Base-by-base conservation (phyloP, 2,329 filamentous ascomycete species). In the Davidsoniella neocaledoniae region DNA sequence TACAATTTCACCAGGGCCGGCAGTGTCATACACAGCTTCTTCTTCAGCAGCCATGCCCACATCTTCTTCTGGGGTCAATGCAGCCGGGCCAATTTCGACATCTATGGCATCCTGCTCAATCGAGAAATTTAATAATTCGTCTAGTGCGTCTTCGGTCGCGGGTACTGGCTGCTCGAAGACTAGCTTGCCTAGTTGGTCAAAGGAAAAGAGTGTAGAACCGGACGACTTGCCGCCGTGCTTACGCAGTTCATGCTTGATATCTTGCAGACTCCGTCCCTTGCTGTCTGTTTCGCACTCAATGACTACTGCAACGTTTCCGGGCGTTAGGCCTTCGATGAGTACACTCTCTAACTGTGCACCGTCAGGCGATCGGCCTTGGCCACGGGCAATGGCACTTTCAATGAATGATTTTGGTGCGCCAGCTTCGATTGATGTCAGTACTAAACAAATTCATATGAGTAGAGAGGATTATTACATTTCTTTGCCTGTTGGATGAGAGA, bases 221-320 rank as follows among this genome's bases (percentile, higher is more conserved):
- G 84, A 82, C 2, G 77, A 67, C 2, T 71, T 76, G 4, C 82
- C 91, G 16, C 81, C 81, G 46, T 72, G 67, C 53, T 79, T 77
- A 62, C 87, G 93, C 49, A 94, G 71, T 2, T 83, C 65, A 46
- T 71, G 59, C 49, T 83, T 77, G 46, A 96, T 64, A 49, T 93
- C 84, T 58, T 83, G 76, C 43, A 94, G 63, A 6, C 80, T 77
- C 29, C 85, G 77, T 39, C 72, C 70, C 62, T 83, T 87, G 63
- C 77, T 86, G 58, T 94, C 88, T 4, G 86, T 90, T 63, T 91
- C 82, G 58, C 82, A 79, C 58, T 95, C 87, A 59, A 94, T 75
- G 9, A 96, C 79, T 5, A 90, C 69, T 9, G 85, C 86, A 1
- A 87, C 74, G 29, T 81, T 78, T 2, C 81, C 76, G 2, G 85